phyloP scores from a whole-genome alignment of 768 basidiomycete genomes.

The Termitomyces eurrhizus region DNA sequence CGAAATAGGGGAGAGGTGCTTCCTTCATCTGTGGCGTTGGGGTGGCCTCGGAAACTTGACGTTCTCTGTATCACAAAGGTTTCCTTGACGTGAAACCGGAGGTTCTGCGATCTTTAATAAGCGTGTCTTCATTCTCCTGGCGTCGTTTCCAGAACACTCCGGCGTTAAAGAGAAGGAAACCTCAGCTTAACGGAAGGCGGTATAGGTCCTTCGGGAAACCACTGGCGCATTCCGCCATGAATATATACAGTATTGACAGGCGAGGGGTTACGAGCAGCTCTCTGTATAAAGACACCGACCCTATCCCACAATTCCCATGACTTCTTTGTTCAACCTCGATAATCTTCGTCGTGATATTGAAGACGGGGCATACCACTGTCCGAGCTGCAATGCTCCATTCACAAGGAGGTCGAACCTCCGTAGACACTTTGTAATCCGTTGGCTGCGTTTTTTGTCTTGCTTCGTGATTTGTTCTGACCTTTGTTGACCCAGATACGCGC shows the following conservation, averaged over 20 bases:
- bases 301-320: not conserved
- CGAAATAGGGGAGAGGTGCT: not conserved
- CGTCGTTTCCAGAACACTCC: slow-evolving; percentile 5
- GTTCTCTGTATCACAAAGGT: not conserved
- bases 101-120: slow-evolving; percentile 2
- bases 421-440: slow-evolving; percentile 32
- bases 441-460: slow-evolving; percentile 4
- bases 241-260: not conserved
- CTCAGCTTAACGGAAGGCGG: slow-evolving; percentile 2
- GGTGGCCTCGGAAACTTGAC: not conserved
- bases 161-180: not conserved
- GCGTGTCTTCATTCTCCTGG: not conserved
- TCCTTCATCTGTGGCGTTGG: slow-evolving; percentile 1
- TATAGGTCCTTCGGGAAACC: not conserved
- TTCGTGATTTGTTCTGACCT: not conserved
- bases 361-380: slow-evolving; percentile 32
- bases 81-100: not conserved
- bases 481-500: slow-evolving; percentile 5
- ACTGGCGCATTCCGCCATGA: not conserved
- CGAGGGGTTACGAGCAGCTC: slow-evolving; percentile 1
- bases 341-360: slow-evolving; percentile 28
- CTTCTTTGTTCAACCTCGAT: slow-evolving; percentile 22
- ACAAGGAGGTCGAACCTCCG: slow-evolving; percentile 33
- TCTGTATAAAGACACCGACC: not conserved
- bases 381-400: slow-evolving; percentile 31